Base-by-base conservation (phyloP, 768 basidiomycete genomes). In the Suillus occidentalis region DNA sequence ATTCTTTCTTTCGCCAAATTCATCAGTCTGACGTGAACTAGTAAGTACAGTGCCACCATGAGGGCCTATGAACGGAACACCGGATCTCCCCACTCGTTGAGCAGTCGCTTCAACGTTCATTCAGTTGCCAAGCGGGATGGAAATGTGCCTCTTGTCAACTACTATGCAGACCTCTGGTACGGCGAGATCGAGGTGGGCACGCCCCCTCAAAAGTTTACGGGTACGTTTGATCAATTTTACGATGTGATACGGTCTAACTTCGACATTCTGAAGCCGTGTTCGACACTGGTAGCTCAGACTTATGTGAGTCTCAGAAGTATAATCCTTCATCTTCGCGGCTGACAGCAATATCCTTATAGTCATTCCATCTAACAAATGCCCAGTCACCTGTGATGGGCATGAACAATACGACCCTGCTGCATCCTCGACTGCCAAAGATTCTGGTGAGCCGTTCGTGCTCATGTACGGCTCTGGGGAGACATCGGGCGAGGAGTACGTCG, bases 221-320 rank as follows among this genome's bases (percentile, higher is more conserved):
- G 81, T 82, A 63, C 69, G 63, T 25, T 6, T 20, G 20, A 62
- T 63, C 6, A 1, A 9, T 31, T 49, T 10, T 50, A 28, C 36
- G 18, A 45, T 34, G 2, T 34, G 36, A 34, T 39, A 1, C 49
- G 61, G 28, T n/a, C 31, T 55, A 12, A 55, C 66, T 53, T 1
- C 18, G 7, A 36, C 60, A 18, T 12, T 49, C 22, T 34, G 36
- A 37, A 82, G 82, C 82, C 60, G 81, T 82, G 66, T 81, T 82
- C 63, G 83, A 84, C 68, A 84, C 83, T 12, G 82, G 84, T 50
- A 84, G 83, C 53, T 77, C 81, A 65, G 85, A 86, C 68, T 69
- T 83, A 14, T 65, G 72, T 69, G 61, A 61, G 73, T 61, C 6
- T 43, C 9, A 31, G 10, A 34, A 20, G 18, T 20, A 7, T 20